Evolutionary conservation across 768 basidiomycete species (phyloP), one percentile per base, ranked within the genome.

Genomic region (Macrolepiota albuminosa): DNA sequence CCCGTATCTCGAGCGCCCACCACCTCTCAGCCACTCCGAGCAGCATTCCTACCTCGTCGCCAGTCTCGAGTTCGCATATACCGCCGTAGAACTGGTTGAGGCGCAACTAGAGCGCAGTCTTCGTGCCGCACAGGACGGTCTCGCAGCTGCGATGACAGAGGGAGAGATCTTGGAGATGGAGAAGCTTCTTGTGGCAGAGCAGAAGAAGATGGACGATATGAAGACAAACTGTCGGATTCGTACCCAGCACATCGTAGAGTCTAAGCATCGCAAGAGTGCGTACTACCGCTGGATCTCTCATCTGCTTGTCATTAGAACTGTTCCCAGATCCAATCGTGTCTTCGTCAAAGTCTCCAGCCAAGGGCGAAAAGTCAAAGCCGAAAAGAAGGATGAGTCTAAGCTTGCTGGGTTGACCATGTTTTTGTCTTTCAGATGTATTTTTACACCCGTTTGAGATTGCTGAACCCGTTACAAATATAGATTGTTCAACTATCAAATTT

Each of bases 81-180:
- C 62, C 18, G 62, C 62, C 43, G 62, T 63, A 29, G 62, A 63
- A 18, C 62, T 63, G 31, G 62, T 63, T 40, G 62, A 63, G 16
- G 62, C 59, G 0, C 62, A 63, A 31, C 59, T 63, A 6, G 62
- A 63, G 37, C 59, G 59, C 37, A 60, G 49, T 40, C 57, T 63
- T 0, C 62, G 62, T 31, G 62, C 56, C 14, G 62, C 59, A 0
- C 62, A 63, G 59, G 56, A 60, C 16, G 59, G 59, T 4, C 45
- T 63, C 0, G 40, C 47, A 11, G 51, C 45, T 18, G 62, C 62
- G 14, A 3, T 48, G 39, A 54, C 62, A 10, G 62, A 60, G 16
- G 13, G 31, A 1, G 62, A 63, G 42, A 57, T 61, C 1, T n/a
- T 63, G 26, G 56, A 58, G 36, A 63, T 63, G 62, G 62, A 63